A percentile compares a stretch with the other conserved stretches of the same genome.
These are phyloP conservation scores for Pseudocercospora fuligena DNA, from an alignment of 2,329 filamentous ascomycete genomes.

Conservation along the genomic window DNA sequence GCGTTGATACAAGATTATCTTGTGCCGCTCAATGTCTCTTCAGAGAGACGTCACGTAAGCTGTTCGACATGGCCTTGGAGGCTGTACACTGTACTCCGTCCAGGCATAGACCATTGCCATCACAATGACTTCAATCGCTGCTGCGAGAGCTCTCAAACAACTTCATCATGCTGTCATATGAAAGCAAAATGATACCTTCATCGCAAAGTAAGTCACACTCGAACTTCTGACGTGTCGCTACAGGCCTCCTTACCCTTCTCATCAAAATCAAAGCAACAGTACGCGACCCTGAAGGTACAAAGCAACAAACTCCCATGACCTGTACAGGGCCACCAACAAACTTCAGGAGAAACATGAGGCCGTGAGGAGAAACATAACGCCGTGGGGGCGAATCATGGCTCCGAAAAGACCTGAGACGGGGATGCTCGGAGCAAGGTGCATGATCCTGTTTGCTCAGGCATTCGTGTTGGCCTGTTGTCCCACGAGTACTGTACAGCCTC, in stretches of 20 bases:
- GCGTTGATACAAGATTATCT: too few species aligned
- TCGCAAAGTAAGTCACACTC: neutral
- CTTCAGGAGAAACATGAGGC: constrained; percentile 1
- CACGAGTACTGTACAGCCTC: neutral
- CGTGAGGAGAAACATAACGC: neutral
- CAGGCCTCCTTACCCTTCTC: neutral
- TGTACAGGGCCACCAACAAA: neutral
- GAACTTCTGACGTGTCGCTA: neutral
- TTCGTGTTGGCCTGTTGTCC: neutral
- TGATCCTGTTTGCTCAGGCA: neutral
- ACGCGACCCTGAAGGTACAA: neutral
- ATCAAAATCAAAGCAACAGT: neutral
- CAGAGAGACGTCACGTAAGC: too few species aligned
- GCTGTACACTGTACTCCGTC: too few species aligned
- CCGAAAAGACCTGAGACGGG: neutral
- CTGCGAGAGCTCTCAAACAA: neutral
- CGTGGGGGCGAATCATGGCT: neutral
- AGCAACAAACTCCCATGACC: neutral
- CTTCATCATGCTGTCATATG: neutral
- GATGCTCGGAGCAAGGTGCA: neutral
- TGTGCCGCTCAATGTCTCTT: too few species aligned
- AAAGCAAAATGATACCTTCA: neutral
- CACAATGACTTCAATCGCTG: neutral
- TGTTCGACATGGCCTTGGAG: too few species aligned
- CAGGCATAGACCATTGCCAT: neutral